phyloP scores from a whole-genome alignment of 768 basidiomycete species.

The Russula sp. region DNA sequence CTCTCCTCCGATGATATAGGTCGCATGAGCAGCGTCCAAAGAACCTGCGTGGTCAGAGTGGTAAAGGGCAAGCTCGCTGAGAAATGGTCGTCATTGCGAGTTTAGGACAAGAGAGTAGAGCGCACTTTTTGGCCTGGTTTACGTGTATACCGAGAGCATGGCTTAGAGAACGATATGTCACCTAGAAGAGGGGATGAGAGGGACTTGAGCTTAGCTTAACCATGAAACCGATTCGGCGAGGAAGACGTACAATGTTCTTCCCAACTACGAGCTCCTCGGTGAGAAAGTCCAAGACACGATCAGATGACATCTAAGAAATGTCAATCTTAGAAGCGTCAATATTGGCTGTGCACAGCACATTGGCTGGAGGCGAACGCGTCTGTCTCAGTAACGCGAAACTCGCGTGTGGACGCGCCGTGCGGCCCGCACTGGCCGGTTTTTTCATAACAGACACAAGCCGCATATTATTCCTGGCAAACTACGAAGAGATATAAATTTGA shows the following conservation, averaged over 20 bases:
- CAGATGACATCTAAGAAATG: conserved; percentile 11
- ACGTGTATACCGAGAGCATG: conserved; percentile 65
- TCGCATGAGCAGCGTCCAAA: conserved; percentile 47
- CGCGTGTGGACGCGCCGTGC: neutral
- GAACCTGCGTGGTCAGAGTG: conserved; percentile 38
- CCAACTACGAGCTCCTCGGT: conserved; percentile 41
- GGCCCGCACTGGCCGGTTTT: neutral
- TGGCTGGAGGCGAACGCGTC: neutral
- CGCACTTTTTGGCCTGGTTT: conserved; percentile 72
- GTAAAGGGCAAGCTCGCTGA: conserved; percentile 58
- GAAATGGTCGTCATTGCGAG: neutral
- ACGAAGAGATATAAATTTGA: too few species aligned
- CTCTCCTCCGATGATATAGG: conserved; percentile 64
- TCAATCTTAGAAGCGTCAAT: neutral
- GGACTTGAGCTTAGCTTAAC: neutral
- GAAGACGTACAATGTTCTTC: conserved; percentile 35
- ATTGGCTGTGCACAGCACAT: neutral
- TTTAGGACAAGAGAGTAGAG: neutral
- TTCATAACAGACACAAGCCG: too few species aligned
- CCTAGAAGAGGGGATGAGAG: conserved; percentile 34
- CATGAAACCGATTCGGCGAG: neutral
- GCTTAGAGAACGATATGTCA: conserved; percentile 74
- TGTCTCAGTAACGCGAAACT: too few species aligned
- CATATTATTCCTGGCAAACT: too few species aligned
- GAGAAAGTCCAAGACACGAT: conserved; percentile 34